Evolutionary conservation across 2,329 filamentous ascomycete genomes (phyloP).

Genomic region (Pseudogymnoascus sp.): DNA sequence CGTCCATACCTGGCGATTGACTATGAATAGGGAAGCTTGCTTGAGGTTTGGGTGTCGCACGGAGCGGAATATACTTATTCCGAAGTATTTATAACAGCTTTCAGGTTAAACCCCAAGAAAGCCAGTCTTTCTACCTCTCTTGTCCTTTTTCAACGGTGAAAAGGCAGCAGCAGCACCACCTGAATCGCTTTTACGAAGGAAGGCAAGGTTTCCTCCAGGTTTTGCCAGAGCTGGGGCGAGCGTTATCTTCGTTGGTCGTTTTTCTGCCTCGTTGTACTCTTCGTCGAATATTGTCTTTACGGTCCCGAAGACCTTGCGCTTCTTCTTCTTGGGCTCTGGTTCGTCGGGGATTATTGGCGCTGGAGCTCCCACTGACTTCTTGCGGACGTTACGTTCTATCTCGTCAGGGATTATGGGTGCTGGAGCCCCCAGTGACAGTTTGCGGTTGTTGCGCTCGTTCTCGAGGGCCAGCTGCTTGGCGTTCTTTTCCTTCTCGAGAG

Average conservation of each 20-base stretch:
- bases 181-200: constrained; percentile 17
- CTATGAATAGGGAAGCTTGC: background rate
- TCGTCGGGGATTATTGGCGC: constrained; percentile 20
- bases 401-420: constrained; percentile 32
- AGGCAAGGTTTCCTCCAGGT: constrained; percentile 17
- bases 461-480: background rate
- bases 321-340: constrained; percentile 50
- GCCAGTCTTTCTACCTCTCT: constrained; percentile 54
- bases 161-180: constrained; percentile 43
- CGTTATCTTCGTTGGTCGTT: constrained; percentile 31
- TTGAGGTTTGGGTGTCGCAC: background rate
- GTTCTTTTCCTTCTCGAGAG: background rate
- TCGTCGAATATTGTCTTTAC: constrained; percentile 65
- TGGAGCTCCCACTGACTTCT: background rate
- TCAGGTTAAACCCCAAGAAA: constrained; percentile 34
- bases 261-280: constrained; percentile 48
- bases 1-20: constrained; percentile 8
- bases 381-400: constrained; percentile 36
- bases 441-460: background rate
- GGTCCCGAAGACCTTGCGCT: constrained; percentile 61
- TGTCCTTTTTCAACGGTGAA: constrained; percentile 66
- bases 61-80: background rate
- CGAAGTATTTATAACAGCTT: background rate
- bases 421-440: background rate
- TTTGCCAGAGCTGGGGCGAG: constrained; percentile 27